A percentile compares a stretch with the other conserved stretches of the same genome.
phyloP scores from a whole-genome alignment of 345 rosid genomes.

The Syzygium aromaticum region DNA sequence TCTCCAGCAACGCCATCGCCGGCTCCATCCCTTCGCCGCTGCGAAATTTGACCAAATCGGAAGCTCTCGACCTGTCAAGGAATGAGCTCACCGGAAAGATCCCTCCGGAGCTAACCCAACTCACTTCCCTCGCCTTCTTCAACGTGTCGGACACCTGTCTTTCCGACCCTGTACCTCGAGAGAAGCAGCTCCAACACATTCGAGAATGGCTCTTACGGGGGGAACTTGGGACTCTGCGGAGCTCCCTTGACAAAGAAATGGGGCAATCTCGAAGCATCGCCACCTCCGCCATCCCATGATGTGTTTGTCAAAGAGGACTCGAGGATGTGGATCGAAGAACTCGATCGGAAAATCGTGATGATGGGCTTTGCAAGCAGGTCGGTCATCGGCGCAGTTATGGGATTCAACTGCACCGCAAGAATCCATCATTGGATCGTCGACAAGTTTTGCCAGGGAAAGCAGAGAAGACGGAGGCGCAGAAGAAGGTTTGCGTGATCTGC shows the following conservation, averaged over 20 bases:
- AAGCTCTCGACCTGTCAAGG: conserved; percentile 6
- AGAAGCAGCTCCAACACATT: conserved; percentile 4
- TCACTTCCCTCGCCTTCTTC: neutral
- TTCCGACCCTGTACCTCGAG: neutral
- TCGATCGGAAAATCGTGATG: conserved; percentile 2
- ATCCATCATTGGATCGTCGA: neutral
- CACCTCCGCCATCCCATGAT: neutral
- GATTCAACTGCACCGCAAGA: neutral
- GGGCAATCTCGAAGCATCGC: neutral
- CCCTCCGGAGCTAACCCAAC: neutral
- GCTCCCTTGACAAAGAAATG: conserved; percentile 4
- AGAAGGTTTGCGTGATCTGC: neutral
- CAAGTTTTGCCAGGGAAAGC: neutral
- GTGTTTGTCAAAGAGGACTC: neutral
- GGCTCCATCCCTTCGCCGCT: conserved; percentile 4
- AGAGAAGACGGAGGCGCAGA: neutral
- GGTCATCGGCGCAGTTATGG: neutral
- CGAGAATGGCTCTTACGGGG: neutral
- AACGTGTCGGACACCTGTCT: conserved; percentile 1
- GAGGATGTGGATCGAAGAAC: neutral
- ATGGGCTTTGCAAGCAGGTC: conserved; percentile 1
- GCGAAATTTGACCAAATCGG: neutral
- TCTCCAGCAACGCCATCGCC: neutral
- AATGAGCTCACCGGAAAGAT: conserved; percentile 2
- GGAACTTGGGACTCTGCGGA: conserved; percentile 4